Evolutionary conservation across 768 basidiomycete species (phyloP), one percentile per base, ranked within the genome.

Genomic region (Hypsizygus marmoreus): DNA sequence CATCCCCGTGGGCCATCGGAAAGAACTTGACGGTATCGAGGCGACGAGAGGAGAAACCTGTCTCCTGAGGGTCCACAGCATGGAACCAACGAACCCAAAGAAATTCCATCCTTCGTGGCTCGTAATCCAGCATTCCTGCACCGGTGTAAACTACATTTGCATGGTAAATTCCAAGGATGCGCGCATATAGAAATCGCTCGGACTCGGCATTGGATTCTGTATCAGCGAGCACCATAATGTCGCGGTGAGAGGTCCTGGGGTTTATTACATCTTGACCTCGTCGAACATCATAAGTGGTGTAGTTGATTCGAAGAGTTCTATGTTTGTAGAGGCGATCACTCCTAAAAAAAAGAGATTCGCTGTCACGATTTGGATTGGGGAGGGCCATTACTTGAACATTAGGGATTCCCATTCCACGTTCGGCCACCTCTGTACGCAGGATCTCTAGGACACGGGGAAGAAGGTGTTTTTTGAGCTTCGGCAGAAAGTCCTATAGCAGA

Each of bases 211-310:
- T 29, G 35, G n/a, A n/a, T n/a, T n/a, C 19, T 26, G 3, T 37
- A 36, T 41, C 16, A 3, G 64, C 54, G 4, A 55, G 43, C 2
- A 68, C 41, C 60, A 72, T 72, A 17, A 80, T 43, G 24, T 77
- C 58, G 2, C 60, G 33, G 10, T 72, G 67, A 9, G 25, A 34
- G 0, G 59, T 67, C 0, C 49, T 33, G 1, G 70, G 65, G 36
- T 76, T 76, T 38, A 80, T 50, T 0, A 58, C 53, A 47, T 80
- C 77, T 43, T 75, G 72, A 7, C 58, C 57, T 0, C 69, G 63
- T 2, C 66, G 62, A 16, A 74, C 47, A 53, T 77, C 68, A 48
- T 75, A 77, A 0, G 69, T 71, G 0, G 71, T 72, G 45, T 69
- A 74, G 49, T 72, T 72, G 34, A 76, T 34, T 0, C n/a, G n/a